Conservation (phyloP, 495 filamentous ascomycete genomes). For the Penicillium ucsense region DNA sequence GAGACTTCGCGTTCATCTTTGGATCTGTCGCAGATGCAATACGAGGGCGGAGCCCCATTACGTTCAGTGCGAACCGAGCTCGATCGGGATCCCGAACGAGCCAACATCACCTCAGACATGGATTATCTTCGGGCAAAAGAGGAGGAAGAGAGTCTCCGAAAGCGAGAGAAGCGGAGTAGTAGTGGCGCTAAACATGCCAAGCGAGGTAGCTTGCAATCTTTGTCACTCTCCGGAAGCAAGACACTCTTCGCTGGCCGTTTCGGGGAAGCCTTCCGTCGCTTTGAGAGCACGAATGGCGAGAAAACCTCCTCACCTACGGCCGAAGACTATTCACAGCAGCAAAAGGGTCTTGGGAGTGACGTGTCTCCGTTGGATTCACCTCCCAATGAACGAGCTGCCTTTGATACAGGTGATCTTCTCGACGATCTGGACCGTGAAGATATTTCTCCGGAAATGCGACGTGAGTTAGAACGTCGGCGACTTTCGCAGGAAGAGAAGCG, state of each 20-base stretch:
- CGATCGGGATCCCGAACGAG: constrained; percentile 27
- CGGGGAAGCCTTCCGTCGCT: constrained; percentile 89
- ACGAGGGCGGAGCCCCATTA: constrained; percentile 30
- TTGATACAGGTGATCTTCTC: constrained; percentile 44
- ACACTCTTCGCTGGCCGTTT: constrained; percentile 84
- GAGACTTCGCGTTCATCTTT: constrained; percentile 38
- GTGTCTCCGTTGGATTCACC: constrained; percentile 41
- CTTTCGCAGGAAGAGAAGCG: constrained; percentile 83
- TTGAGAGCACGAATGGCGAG: constrained; percentile 56
- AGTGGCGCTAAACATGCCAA: constrained; percentile 62
- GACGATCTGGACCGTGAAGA: constrained; percentile 58
- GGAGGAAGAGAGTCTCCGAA: constrained; percentile 51
- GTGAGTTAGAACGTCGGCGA: constrained; percentile 77
- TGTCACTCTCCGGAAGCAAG: constrained; percentile 69
- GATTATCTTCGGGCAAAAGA: constrained; percentile 82
- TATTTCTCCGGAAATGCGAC: constrained; percentile 78
- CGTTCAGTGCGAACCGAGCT: constrained; percentile 28
- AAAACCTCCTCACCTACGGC: constrained; percentile 45
- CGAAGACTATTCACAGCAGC: constrained; percentile 23
- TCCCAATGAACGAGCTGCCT: constrained; percentile 7
- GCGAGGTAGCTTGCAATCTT: constrained; percentile 68
- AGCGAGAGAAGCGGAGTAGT: constrained; percentile 60
- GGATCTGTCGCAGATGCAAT: constrained; percentile 25
- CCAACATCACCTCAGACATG: constrained; percentile 73
- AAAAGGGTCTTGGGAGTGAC: constrained; percentile 50